Evolutionary conservation across 345 rosid genomes (phyloP).

Genomic region (Acer negundo): DNA sequence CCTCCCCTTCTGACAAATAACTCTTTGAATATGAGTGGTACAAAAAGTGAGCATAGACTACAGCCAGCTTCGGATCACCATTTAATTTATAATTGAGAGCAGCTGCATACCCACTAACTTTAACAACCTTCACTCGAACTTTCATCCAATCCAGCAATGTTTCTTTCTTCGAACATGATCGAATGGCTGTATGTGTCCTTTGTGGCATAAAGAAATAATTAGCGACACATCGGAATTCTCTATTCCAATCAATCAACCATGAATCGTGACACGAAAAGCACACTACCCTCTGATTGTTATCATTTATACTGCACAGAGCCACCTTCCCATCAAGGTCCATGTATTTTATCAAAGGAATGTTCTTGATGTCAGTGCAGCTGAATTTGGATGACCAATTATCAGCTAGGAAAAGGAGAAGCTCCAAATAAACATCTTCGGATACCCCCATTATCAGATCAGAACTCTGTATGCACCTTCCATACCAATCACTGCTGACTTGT

Average conservation of each 20-base stretch:
- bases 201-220: slow-evolving; percentile 49
- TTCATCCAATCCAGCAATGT: slow-evolving; percentile 45
- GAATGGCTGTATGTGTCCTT: slow-evolving; percentile 39
- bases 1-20: slow-evolving; percentile 27
- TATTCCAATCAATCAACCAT: slow-evolving; percentile 65
- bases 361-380: slow-evolving; percentile 26
- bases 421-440: slow-evolving; percentile 47
- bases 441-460: slow-evolving; percentile 53
- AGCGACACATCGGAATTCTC: slow-evolving; percentile 40
- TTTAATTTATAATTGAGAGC: slow-evolving; percentile 20
- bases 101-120: slow-evolving; percentile 33
- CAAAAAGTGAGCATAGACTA: slow-evolving; percentile 59
- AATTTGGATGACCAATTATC: slow-evolving; percentile 53
- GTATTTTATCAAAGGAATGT: slow-evolving; percentile 57
- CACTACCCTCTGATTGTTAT: slow-evolving; percentile 4
- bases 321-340: slow-evolving; percentile 36
- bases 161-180: slow-evolving; percentile 20
- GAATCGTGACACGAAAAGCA: slow-evolving; percentile 25
- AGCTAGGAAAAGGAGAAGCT: slow-evolving; percentile 52
- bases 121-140: slow-evolving; percentile 11
- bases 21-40: slow-evolving; percentile 34
- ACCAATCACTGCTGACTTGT: slow-evolving; percentile 52
- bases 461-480: slow-evolving; percentile 59
- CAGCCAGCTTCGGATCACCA: slow-evolving; percentile 35
- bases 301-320: slow-evolving; percentile 36